Percentiles rank a stretch among this genome's conserved stretches.
Evolutionary conservation across 1,284 basidiomycete species (phyloP).

Genomic region (Neonothopanus nambi): DNA sequence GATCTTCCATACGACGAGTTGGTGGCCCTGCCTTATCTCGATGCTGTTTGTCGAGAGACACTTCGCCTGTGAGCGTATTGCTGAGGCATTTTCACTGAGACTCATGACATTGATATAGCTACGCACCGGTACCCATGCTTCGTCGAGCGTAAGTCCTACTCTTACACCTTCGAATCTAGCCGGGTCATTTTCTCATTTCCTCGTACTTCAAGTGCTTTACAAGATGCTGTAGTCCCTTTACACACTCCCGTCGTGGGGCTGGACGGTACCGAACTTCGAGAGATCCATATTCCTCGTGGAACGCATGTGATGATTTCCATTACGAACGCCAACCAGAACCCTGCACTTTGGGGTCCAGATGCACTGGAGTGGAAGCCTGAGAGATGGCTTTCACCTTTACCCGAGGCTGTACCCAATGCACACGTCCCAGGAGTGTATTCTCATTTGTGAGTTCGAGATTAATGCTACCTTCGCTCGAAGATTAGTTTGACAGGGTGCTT

Average conservation of each 20-base stretch:
- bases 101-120: conserved; percentile 39
- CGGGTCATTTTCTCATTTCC: conserved; percentile 36
- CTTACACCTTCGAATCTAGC: conserved; percentile 25
- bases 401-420: conserved; percentile 16
- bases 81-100: conserved; percentile 24
- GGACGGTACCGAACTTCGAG: conserved; percentile 26
- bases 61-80: conserved; percentile 28
- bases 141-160: conserved; percentile 1
- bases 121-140: conserved; percentile 29
- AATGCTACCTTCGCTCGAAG: conserved; percentile 1
- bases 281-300: conserved; percentile 24
- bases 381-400: conserved; percentile 32
- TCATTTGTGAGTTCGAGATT: conserved; percentile 8
- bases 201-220: conserved; percentile 23
- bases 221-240: conserved; percentile 23
- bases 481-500: not conserved
- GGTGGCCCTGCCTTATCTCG: conserved; percentile 33
- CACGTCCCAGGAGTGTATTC: conserved; percentile 15
- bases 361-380: conserved; percentile 36
- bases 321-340: conserved; percentile 28
- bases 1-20: conserved; percentile 31
- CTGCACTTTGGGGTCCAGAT: conserved; percentile 33
- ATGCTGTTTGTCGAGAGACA: conserved; percentile 35
- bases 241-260: conserved; percentile 24
- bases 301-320: conserved; percentile 28